phyloP scores from a whole-genome alignment of 2,329 filamentous ascomycete species.

The Epicoccum nigrum region DNA sequence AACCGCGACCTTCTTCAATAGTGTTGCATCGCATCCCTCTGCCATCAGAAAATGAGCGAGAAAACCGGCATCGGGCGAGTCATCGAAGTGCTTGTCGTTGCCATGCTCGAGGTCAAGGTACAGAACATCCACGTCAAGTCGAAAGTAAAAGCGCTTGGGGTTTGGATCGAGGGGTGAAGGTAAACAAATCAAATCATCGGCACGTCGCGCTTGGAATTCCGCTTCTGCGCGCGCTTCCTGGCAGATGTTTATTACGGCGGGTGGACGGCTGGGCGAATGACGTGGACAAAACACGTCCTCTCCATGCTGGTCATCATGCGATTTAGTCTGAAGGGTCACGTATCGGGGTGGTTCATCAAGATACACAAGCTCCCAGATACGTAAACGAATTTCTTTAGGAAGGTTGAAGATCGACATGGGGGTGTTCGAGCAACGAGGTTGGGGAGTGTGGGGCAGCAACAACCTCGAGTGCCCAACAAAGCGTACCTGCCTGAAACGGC shows the following conservation, averaged over 20 bases:
- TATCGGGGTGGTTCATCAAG: conserved; percentile 26
- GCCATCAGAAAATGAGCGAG: conserved; percentile 28
- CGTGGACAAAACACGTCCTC: conserved; percentile 26
- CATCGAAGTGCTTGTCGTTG: conserved; percentile 24
- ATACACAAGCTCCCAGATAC: conserved; percentile 29
- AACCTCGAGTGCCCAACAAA: not conserved
- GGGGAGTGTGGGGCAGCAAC: conserved; percentile 1
- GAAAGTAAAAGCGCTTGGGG: conserved; percentile 24
- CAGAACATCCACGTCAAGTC: conserved; percentile 27
- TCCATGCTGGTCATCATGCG: conserved; percentile 21
- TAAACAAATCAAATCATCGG: conserved; percentile 19
- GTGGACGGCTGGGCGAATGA: conserved; percentile 26
- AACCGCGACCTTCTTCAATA: conserved; percentile 21
- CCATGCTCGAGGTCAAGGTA: conserved; percentile 21
- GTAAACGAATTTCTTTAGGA: conserved; percentile 33
- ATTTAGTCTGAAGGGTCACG: conserved; percentile 23
- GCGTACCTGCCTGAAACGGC: conserved; percentile 6
- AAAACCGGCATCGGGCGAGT: conserved; percentile 26
- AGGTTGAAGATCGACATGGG: conserved; percentile 27
- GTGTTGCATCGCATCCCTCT: conserved; percentile 9
- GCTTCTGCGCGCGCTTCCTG: conserved; percentile 29
- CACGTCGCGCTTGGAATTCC: conserved; percentile 23
- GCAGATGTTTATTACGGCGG: conserved; percentile 25
- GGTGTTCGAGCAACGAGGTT: not conserved
- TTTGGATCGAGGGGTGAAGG: conserved; percentile 2